Evolutionary conservation across 306 rosid species (phyloP), one percentile per base, ranked within the genome.

Genomic region (Sicyos baderoa): DNA sequence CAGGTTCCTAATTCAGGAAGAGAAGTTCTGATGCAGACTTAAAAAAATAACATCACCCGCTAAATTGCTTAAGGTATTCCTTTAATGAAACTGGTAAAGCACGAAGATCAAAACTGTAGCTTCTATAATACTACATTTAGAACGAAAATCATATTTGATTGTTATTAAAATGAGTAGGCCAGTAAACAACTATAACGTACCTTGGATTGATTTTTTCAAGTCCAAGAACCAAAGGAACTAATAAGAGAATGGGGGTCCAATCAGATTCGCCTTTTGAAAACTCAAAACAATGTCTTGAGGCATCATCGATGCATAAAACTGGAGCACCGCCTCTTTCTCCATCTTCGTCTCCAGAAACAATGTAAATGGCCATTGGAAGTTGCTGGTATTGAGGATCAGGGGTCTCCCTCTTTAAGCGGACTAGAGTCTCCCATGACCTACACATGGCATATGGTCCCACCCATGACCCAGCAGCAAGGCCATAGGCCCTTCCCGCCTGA

Each of bases 251-350:
- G 51, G 99, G 97, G 5, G 91, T 77, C 99, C 99, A 93, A 74
- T 77, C 79, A 70, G 54, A 77, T 63, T 53, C 74, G 44, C 86
- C 89, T 74, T 70, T 76, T 23, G 89, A 79, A 47, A 82, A 82
- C 74, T 93, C 97, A 29, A 76, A 80, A 80, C 99, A 93, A 72
- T 71, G 86, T 79, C 81, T 85, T 72, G 73, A 71, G 74, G 90
- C 99, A 79, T 88, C 97, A 68, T 88, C 96, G 72, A 88, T 75
- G 80, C 94, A 90, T 57, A 90, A 83, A 81, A 93, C 96, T 1
- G 99, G 99, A 25, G 99, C 99, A 61, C 97, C 99, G 75, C 99
- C 99, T 18, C 99, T 82, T 70, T 93, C 99, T 75, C 99, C 99
- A 58, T 93, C 96, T 84, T 90, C 97, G 54, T 93, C 99, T 67